phyloP scores from a whole-genome alignment of 2,329 filamentous ascomycete species.

The Metarhizium anisopliae region DNA sequence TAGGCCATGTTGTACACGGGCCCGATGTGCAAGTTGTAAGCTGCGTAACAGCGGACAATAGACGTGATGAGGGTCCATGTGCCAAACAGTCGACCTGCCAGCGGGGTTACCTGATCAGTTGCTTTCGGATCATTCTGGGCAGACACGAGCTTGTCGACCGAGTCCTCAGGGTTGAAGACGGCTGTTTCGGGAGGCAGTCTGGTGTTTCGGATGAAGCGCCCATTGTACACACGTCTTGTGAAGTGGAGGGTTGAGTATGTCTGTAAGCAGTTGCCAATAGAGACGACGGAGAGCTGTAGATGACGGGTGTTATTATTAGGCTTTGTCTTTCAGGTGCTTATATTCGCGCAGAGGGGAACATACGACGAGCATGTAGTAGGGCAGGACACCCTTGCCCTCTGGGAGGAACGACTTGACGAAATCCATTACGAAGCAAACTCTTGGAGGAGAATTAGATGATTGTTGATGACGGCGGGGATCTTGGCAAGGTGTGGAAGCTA shows the following conservation, averaged over 20 bases:
- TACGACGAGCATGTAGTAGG: slow-evolving; percentile 51
- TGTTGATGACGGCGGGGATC: neutral
- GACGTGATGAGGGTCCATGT: slow-evolving; percentile 79
- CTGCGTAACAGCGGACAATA: slow-evolving; percentile 72
- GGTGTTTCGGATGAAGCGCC: slow-evolving; percentile 45
- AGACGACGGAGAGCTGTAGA: slow-evolving; percentile 67
- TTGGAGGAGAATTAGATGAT: neutral
- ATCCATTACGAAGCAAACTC: slow-evolving; percentile 30
- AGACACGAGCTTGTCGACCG: slow-evolving; percentile 40
- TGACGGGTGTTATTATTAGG: neutral
- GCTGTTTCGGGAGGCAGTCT: slow-evolving; percentile 30
- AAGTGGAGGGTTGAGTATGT: slow-evolving; percentile 72
- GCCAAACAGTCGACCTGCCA: slow-evolving; percentile 73
- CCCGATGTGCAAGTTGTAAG: slow-evolving; percentile 67
- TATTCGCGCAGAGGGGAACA: slow-evolving; percentile 1
- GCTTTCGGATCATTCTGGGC: slow-evolving; percentile 36
- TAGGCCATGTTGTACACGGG: slow-evolving; percentile 71
- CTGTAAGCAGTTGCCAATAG: slow-evolving; percentile 78
- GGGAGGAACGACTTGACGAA: slow-evolving; percentile 35
- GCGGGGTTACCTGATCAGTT: slow-evolving; percentile 58
- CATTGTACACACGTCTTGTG: slow-evolving; percentile 80
- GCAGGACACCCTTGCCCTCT: slow-evolving; percentile 42
- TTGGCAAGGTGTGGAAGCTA: neutral
- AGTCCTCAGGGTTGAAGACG: slow-evolving; percentile 41
- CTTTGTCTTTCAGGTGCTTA: neutral